Evolutionary conservation across 2,329 filamentous ascomycete genomes (phyloP).

Genomic region (Pseudogymnoascus sp.): DNA sequence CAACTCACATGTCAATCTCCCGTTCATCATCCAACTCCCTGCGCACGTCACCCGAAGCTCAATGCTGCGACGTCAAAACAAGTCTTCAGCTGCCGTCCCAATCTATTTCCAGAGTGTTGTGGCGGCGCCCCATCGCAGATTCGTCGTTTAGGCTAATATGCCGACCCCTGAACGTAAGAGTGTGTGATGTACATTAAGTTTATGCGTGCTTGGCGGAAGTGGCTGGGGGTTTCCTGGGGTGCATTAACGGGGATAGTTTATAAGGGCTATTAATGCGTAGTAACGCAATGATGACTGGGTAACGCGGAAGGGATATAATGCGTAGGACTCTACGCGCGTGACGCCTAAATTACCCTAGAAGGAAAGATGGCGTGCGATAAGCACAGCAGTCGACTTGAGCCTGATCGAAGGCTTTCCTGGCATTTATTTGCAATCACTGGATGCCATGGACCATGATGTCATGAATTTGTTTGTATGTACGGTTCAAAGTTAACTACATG

Average conservation of each 20-base stretch:
- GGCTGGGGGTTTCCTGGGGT: not conserved
- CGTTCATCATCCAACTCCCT: not conserved
- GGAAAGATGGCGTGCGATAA: not conserved
- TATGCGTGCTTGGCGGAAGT: not conserved
- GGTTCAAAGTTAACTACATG: not conserved
- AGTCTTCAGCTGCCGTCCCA: not conserved
- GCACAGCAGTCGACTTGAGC: not conserved
- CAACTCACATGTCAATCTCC: not conserved
- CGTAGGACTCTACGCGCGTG: not conserved
- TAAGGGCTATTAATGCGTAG: not conserved
- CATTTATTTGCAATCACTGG: not conserved
- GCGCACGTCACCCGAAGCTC: not conserved
- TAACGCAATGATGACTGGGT: not conserved
- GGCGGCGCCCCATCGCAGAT: not conserved
- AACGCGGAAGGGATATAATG: not conserved
- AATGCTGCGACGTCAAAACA: not conserved
- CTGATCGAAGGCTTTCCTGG: not conserved
- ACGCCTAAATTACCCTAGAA: not conserved
- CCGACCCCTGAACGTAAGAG: not conserved
- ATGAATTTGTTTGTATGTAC: not conserved
- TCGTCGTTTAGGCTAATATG: not conserved
- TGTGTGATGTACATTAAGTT: not conserved
- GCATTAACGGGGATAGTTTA: not conserved
- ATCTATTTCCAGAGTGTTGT: not conserved
- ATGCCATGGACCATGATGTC: too few relatives aligned